Evolutionary conservation across 2,329 filamentous ascomycete species (phyloP).

Genomic region (Fusarium decemcellulare): DNA sequence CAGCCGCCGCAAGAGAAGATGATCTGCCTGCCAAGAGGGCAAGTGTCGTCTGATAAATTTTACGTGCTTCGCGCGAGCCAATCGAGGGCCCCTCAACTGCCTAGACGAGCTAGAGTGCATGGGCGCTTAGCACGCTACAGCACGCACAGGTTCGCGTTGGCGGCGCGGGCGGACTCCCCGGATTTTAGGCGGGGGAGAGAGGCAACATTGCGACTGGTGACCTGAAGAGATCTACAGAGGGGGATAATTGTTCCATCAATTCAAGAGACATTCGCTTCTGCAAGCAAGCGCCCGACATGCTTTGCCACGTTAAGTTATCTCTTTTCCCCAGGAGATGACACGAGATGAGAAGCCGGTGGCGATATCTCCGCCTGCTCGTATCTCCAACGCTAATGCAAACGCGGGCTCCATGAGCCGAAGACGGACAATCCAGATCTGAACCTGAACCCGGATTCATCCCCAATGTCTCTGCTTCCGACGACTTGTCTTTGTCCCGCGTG

Average conservation of each 20-base stretch:
- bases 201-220: conserved; percentile 16
- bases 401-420: not conserved
- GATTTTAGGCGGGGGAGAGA: conserved; percentile 20
- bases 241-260: conserved; percentile 7
- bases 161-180: conserved; percentile 26
- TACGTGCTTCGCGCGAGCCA: conserved; percentile 3
- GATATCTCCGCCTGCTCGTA: not conserved
- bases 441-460: too few relatives aligned
- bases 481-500: not conserved
- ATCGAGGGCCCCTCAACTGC: not conserved
- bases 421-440: not conserved
- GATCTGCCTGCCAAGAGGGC: conserved; percentile 31
- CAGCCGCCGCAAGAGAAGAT: conserved; percentile 37
- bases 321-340: conserved; percentile 1
- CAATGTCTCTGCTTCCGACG: conserved; percentile 1
- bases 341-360: conserved; percentile 14
- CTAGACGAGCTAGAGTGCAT: conserved; percentile 7
- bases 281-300: conserved; percentile 3
- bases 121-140: conserved; percentile 19
- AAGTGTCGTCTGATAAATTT: conserved; percentile 42
- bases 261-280: conserved; percentile 6
- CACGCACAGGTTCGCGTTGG: not conserved
- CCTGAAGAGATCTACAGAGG: conserved; percentile 14
- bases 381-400: not conserved
- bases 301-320: conserved; percentile 8